phyloP scores from a whole-genome alignment of 192 early-diverging fungal species.

The Backusella morwellensis region DNA sequence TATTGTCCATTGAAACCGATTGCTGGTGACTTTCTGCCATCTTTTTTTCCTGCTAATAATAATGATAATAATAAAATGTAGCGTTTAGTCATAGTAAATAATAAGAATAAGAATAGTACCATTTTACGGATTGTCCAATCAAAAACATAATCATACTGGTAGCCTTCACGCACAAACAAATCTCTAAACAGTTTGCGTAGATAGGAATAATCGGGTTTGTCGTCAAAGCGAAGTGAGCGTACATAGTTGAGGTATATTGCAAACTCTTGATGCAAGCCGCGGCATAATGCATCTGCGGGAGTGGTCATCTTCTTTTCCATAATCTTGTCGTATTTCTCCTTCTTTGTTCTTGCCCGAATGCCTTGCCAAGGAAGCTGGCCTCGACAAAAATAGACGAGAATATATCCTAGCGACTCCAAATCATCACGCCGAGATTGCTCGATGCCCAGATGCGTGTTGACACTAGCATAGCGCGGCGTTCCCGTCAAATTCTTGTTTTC shows the following conservation, averaged over 20 bases:
- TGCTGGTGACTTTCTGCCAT: background rate
- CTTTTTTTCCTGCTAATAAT: slow-evolving; percentile 30
- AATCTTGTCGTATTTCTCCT: slow-evolving; percentile 94
- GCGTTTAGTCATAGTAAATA: background rate
- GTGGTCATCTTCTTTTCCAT: slow-evolving; percentile 96
- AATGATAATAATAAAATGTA: background rate
- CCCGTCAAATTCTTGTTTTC: slow-evolving; percentile 93
- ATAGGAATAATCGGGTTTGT: slow-evolving; percentile 92
- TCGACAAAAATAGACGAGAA: slow-evolving; percentile 89
- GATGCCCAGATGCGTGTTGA: slow-evolving; percentile 81
- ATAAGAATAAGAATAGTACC: background rate
- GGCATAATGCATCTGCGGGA: slow-evolving; percentile 78
- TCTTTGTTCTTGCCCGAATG: slow-evolving; percentile 84
- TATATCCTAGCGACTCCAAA: slow-evolving; percentile 86
- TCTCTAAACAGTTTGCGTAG: slow-evolving; percentile 84
- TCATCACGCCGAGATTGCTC: slow-evolving; percentile 91
- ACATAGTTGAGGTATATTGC: slow-evolving; percentile 86
- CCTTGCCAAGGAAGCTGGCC: slow-evolving; percentile 93
- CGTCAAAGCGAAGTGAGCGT: slow-evolving; percentile 82
- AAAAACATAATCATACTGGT: slow-evolving; percentile 87
- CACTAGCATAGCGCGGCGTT: slow-evolving; percentile 88
- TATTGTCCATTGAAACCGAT: background rate
- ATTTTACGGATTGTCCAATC: slow-evolving; percentile 85
- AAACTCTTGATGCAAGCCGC: slow-evolving; percentile 83
- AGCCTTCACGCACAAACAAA: slow-evolving; percentile 80